Base-by-base conservation (phyloP, 2,329 filamentous ascomycete species). In the Aspergillus nomiae region DNA sequence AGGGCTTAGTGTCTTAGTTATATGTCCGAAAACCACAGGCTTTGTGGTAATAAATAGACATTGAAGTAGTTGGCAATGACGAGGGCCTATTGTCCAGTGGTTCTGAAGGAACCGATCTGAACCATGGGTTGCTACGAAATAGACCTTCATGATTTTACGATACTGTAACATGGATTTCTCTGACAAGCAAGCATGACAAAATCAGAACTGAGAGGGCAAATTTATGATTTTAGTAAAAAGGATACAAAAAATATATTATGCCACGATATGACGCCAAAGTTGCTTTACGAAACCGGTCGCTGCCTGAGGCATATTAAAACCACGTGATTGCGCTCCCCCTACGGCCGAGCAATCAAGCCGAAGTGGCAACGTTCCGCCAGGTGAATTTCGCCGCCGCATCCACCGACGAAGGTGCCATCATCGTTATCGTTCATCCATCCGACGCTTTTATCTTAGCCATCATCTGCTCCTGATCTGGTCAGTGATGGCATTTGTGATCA, bases 371-470 rank as follows among this genome's bases (percentile, higher is more conserved):
- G 55, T 51, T 50, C 60, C 53, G 56, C 56, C 59, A 60, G 50
- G 58, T 56, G 69, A 72, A 68, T 67, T 74, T 75, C 75, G 75
- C 75, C 75, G 75, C 75, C 70, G 66, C 68, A 61, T 64, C 65
- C 65, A 45, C 60, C 59, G 55, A 61, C 59, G 53, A 50, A 38
- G 48, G 53, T 51, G 36, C 43, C 45, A 56, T 19, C 59, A 60
- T 61, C 50, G 38, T 62, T 57, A 57, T 63, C 51, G 32, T 51
- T 57, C 32, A 56, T 50, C 48, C 45, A 54, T 59, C 43, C 50
- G 28, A 59, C 46, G 55, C 21, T 32, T 36, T 58, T 54, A 59
- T 60, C n/a, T 53, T 36, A 66, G 60, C 67, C 66, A 65, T 68
- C 65, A 55, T 68, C 67, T 68, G 62, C 58, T 59, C 63, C 57